Percentiles rank a stretch among this genome's conserved stretches.
These are phyloP conservation scores for Manihot esculenta DNA, from an alignment of 441 rosid species.

Conservation along the genomic window DNA sequence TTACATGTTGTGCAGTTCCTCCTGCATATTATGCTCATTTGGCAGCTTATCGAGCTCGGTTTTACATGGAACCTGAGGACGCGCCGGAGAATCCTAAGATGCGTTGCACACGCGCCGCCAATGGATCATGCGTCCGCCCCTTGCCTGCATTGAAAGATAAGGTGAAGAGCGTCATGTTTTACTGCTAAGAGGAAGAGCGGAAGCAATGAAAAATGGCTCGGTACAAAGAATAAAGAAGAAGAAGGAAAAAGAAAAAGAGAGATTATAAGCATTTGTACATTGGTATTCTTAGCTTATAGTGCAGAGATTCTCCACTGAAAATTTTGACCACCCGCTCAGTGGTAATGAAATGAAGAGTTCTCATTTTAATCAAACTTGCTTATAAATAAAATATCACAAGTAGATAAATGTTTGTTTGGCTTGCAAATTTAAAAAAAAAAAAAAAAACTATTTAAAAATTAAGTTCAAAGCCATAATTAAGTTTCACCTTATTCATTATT, in stretches of 20 bases:
- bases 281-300: background rate
- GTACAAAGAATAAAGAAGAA: background rate
- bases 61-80: constrained; percentile 11
- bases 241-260: background rate
- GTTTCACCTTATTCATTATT: no score
- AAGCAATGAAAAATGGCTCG: background rate
- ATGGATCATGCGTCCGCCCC: constrained; percentile 52
- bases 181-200: constrained; percentile 52
- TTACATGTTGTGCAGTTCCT: constrained; percentile 6
- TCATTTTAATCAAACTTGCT: no score
- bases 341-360: background rate
- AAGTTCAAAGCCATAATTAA: no score
- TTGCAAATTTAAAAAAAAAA: no score
- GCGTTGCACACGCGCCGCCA: constrained; percentile 18
- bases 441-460: no score
- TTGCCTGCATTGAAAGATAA: constrained; percentile 85
- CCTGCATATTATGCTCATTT: constrained; percentile 17
- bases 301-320: background rate
- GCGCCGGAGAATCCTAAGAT: constrained; percentile 3
- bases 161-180: constrained; percentile 92
- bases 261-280: background rate
- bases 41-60: constrained; percentile 16
- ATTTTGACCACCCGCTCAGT: background rate
- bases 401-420: no score
- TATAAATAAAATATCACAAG: no score